Conservation (phyloP, 1,284 basidiomycete species). For the Caloboletus inedulis region DNA sequence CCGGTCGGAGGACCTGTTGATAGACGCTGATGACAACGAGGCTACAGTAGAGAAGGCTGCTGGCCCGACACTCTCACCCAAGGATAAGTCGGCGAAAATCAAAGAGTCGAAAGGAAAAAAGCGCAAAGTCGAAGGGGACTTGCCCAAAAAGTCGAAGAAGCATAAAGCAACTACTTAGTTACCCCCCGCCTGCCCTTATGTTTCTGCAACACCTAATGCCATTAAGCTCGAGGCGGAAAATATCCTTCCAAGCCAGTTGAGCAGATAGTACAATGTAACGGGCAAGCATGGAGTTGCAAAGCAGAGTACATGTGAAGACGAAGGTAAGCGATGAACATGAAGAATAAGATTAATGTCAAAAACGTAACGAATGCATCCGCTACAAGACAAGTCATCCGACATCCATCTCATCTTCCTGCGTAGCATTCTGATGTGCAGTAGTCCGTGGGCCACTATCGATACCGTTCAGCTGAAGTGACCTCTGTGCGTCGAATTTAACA, state of each 20-base stretch:
- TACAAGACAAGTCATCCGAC: constrained; percentile 38
- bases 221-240: constrained; percentile 10
- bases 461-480: constrained; percentile 12
- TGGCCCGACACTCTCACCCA: neutral
- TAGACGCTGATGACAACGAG: constrained; percentile 25
- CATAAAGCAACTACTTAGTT: constrained; percentile 18
- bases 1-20: constrained; percentile 5
- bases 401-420: constrained; percentile 52
- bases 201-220: neutral
- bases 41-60: neutral
- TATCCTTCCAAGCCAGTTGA: constrained; percentile 13
- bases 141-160: constrained; percentile 46
- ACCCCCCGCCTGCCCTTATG: neutral
- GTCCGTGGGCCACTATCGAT: constrained; percentile 32
- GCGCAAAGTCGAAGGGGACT: constrained; percentile 41
- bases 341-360: constrained; percentile 34
- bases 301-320: constrained; percentile 23
- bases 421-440: constrained; percentile 43
- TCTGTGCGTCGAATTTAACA: constrained; percentile 29
- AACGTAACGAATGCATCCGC: constrained; percentile 11
- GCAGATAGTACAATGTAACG: constrained; percentile 24
- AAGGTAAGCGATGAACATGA: constrained; percentile 28
- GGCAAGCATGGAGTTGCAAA: constrained; percentile 23
- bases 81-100: constrained; percentile 12
- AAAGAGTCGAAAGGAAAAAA: constrained; percentile 44